Conservation (phyloP, 148 eudicot species). For the Amaranthus cruentus region DNA sequence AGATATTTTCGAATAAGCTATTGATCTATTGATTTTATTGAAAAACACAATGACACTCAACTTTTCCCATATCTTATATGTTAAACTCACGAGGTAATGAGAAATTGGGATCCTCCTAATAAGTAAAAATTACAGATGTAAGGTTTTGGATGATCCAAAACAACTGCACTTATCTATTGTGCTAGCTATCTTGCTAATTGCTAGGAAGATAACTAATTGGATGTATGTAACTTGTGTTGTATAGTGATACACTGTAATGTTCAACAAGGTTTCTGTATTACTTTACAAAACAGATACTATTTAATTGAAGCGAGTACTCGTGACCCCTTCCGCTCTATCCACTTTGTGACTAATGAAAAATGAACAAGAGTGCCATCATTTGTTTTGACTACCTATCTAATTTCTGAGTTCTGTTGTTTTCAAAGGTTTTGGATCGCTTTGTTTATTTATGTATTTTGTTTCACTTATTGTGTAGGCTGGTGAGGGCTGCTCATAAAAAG, state of each 20-base stretch:
- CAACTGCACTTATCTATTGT: background rate
- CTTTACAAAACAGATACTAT: background rate
- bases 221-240: background rate
- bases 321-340: background rate
- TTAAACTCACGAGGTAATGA: background rate
- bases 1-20: background rate
- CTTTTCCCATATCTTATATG: background rate
- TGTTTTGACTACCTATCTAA: background rate
- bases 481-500: constrained; percentile 62
- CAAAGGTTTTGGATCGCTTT: background rate
- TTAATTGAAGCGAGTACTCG: background rate
- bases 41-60: too few species aligned
- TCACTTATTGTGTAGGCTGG: constrained; percentile 48
- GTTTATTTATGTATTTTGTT: background rate
- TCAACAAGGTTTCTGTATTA: background rate
- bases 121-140: background rate
- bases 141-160: background rate
- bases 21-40: background rate
- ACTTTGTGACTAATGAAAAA: background rate
- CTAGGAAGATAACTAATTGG: background rate
- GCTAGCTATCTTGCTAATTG: background rate
- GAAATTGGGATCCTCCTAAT: background rate
- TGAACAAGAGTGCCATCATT: background rate
- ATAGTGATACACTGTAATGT: background rate
- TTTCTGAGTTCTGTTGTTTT: background rate